Evolutionary conservation across 1,284 basidiomycete species (phyloP).

Genomic region (Cryptococcus amylolentus): DNA sequence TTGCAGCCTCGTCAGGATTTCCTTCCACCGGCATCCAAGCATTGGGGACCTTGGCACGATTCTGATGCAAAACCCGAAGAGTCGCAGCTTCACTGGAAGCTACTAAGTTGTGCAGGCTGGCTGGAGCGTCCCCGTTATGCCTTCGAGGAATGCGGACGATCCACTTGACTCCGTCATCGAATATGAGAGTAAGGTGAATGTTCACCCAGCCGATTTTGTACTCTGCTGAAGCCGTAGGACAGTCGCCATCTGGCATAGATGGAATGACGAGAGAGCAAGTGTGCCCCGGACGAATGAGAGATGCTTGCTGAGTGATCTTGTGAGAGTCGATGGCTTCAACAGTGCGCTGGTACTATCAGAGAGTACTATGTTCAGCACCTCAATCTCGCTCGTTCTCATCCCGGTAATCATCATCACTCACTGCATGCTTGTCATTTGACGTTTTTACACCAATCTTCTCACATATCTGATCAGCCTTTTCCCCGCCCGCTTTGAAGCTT

Average conservation of each 20-base stretch:
- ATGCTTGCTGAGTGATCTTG: not conserved
- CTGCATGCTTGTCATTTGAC: no score
- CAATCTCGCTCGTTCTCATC: no score
- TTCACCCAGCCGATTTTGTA: not conserved
- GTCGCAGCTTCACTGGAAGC: constrained; percentile 9
- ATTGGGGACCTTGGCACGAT: constrained; percentile 4
- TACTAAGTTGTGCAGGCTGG: not conserved
- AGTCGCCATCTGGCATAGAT: no score
- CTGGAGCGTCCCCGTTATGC: not conserved
- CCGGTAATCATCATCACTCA: no score
- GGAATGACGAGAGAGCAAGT: not conserved
- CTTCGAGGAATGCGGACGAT: not conserved
- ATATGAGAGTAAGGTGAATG: constrained; percentile 4
- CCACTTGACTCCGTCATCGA: constrained; percentile 13
- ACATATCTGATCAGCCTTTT: no score
- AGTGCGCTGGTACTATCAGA: not conserved
- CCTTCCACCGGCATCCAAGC: not conserved
- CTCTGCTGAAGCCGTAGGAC: not conserved
- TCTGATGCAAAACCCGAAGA: constrained; percentile 1
- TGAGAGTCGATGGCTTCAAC: not conserved
- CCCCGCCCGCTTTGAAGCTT: no score
- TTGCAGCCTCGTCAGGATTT: not conserved
- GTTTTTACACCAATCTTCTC: no score
- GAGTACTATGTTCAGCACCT: no score
- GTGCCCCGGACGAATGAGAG: not conserved